Conservation (phyloP, 176 grass and related monocot genomes). For the Hordeum marinum region DNA sequence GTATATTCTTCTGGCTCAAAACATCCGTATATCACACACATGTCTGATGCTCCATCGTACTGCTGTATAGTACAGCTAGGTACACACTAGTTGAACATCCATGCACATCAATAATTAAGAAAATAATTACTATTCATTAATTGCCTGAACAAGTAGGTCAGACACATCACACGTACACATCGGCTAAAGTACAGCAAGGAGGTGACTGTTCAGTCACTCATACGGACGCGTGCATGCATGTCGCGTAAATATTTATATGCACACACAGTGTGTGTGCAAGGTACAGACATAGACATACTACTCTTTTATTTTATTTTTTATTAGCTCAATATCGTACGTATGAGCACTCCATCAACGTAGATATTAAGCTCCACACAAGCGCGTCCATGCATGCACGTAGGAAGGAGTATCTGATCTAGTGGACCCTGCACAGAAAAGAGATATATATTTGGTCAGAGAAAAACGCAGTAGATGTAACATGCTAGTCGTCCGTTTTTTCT, state of each 20-base stretch:
- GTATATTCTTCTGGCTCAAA: no score
- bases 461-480: not conserved
- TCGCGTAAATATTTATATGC: not conserved
- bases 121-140: not conserved
- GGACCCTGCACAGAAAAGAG: not conserved
- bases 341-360: not conserved
- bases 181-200: not conserved
- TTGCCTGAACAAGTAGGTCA: slow-evolving; percentile 4
- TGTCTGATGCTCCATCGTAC: no score
- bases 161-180: not conserved
- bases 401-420: not conserved
- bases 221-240: not conserved
- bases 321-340: not conserved
- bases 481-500: not conserved
- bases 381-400: not conserved
- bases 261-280: not conserved
- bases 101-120: not conserved
- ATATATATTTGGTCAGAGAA: not conserved
- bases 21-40: no score
- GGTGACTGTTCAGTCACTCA: not conserved
- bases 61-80: no score
- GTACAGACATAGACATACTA: not conserved
- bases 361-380: not conserved
- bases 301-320: not conserved
- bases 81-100: not conserved